These are phyloP conservation scores for Suillus ampliporus DNA, from an alignment of 768 basidiomycete species.

Conservation along the genomic window DNA sequence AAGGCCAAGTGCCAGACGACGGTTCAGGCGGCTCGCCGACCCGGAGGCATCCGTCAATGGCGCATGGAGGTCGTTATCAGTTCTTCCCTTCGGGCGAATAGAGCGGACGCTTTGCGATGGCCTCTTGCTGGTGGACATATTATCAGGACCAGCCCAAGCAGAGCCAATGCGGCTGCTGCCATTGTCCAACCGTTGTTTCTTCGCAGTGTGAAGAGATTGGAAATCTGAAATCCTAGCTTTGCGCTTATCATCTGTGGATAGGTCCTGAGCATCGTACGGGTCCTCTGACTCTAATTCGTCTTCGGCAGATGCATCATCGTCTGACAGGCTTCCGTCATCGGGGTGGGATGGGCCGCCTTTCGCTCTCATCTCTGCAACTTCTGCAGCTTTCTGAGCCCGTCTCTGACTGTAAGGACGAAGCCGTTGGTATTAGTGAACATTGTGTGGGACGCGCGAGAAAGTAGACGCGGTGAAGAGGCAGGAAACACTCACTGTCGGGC, in stretches of 20 bases:
- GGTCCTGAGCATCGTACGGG: constrained; percentile 30
- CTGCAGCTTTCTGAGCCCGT: constrained; percentile 59
- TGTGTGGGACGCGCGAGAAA: constrained; percentile 11
- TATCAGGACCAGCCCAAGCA: constrained; percentile 20
- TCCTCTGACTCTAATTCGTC: constrained; percentile 47
- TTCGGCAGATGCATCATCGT: constrained; percentile 38
- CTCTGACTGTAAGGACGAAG: constrained; percentile 50
- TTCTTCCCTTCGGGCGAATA: constrained; percentile 33
- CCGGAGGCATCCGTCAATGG: constrained; percentile 21
- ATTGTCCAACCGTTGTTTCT: constrained; percentile 30
- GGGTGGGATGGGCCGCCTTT: constrained; percentile 33
- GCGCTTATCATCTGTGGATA: constrained; percentile 29
- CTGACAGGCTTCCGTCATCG: constrained; percentile 34
- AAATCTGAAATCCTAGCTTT: constrained; percentile 30
- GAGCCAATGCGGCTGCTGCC: constrained; percentile 12
- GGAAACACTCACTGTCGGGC: constrained; percentile 62
- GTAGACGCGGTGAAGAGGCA: constrained; percentile 15
- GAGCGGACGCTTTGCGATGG: constrained; percentile 26
- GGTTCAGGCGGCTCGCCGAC: constrained; percentile 28
- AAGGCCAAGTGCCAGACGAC: constrained; percentile 39
- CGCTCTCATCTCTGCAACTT: constrained; percentile 53
- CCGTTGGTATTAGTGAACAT: constrained; percentile 9
- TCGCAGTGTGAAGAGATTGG: constrained; percentile 24
- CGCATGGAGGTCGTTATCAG: constrained; percentile 27
- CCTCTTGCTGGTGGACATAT: constrained; percentile 28